phyloP scores from a whole-genome alignment of 345 rosid genomes.

The Boechera stricta region DNA sequence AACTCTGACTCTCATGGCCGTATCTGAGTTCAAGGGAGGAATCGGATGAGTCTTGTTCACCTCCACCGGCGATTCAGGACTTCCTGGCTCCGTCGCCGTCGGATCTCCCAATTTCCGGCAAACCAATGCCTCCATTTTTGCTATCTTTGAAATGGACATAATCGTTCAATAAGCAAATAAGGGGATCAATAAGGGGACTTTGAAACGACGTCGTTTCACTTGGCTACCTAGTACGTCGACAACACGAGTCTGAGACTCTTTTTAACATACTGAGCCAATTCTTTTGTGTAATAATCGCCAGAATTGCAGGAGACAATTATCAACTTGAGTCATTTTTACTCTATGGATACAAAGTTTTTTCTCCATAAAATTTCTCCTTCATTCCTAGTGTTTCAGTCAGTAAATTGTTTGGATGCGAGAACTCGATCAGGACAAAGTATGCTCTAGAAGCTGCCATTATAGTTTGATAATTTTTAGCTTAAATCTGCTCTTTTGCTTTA shows the following conservation, averaged over 20 bases:
- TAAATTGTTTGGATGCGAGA: neutral
- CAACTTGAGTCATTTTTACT: too few relatives aligned
- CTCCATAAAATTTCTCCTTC: neutral
- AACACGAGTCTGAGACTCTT: too few relatives aligned
- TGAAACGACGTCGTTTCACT: neutral
- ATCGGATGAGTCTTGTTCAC: conserved; percentile 56
- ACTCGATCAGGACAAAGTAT: neutral
- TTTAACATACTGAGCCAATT: too few relatives aligned
- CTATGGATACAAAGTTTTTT: too few relatives aligned
- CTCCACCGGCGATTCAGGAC: conserved; percentile 55
- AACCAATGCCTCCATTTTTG: conserved; percentile 84
- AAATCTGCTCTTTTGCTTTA: neutral
- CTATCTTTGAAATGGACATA: neutral
- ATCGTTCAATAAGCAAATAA: neutral
- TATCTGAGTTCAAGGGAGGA: conserved; percentile 63
- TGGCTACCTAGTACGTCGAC: too few relatives aligned
- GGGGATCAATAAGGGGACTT: too few relatives aligned
- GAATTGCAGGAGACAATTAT: too few relatives aligned
- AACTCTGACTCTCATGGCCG: conserved; percentile 74
- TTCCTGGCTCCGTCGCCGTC: conserved; percentile 44
- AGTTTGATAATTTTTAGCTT: neutral
- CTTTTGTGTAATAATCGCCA: too few relatives aligned
- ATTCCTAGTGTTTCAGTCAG: neutral
- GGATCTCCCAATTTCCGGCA: conserved; percentile 84
- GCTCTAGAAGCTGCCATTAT: neutral